Conservation (phyloP, 176 grass and related monocot species). For the Sorghum bicolor region DNA sequence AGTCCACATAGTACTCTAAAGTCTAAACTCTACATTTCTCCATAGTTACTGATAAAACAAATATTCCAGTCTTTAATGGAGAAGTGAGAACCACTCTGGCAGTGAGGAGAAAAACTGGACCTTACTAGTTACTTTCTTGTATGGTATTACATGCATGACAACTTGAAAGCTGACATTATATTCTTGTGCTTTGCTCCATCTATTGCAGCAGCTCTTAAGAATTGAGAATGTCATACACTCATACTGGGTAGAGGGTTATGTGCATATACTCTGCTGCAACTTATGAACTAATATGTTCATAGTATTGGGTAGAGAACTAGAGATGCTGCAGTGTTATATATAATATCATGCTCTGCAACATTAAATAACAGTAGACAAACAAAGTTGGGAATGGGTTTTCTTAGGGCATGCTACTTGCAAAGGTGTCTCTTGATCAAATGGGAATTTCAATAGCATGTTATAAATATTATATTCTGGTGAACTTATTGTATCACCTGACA, state of each 20-base stretch:
- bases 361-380: not conserved
- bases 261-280: not conserved
- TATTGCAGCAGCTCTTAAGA: not conserved
- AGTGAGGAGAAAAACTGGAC: not conserved
- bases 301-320: not conserved
- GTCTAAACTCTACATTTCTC: conserved; percentile 5
- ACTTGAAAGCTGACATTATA: not conserved
- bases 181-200: not conserved
- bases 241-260: not conserved
- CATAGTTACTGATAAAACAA: not conserved
- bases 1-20: conserved; percentile 11
- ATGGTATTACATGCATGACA: conserved; percentile 7
- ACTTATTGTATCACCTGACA: not conserved
- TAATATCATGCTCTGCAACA: not conserved
- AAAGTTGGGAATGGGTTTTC: not conserved
- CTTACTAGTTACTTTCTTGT: conserved; percentile 13
- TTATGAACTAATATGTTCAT: not conserved
- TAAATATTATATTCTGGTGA: not conserved
- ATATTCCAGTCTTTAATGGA: not conserved
- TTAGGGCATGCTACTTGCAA: not conserved
- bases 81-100: not conserved
- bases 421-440: not conserved
- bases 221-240: not conserved
- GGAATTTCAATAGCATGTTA: not conserved
- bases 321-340: not conserved